Evolutionary conservation across 2,329 filamentous ascomycete species (phyloP), one percentile per base, ranked within the genome.

Genomic region (Coniella vitis): DNA sequence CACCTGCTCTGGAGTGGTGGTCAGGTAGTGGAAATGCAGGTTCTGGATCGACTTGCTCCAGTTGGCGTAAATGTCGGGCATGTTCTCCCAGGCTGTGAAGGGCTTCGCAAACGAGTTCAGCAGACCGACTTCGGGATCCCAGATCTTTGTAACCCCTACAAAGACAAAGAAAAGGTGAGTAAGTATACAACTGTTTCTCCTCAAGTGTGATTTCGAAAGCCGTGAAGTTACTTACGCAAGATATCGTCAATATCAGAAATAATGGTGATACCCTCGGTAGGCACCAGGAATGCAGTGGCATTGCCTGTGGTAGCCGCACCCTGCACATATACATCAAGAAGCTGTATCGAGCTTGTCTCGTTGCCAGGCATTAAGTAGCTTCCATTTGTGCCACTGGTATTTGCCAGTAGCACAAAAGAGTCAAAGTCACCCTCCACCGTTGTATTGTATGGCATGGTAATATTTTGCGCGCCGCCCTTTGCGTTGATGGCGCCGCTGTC

Each of bases 201-300:
- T 38, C 2, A 10, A 13, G 17, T 38, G n/a, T 39, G 13, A 19
- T 17, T 19, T n/a, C 8, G 9, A n/a, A 2, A 4, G 22, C n/a
- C 2, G n/a, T 2, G 8, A 7, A 13, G 10, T 29, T 4, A 40
- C 47, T 49, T 19, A n/a, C 86, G 81, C 0, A 90, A 75, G 50
- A 89, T 88, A 60, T 90, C 87, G 56, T 90, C 86, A 53, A 90
- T 87, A 59, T 90, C 87, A 1, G 81, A 86, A 56, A 90, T 70
- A 52, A 90, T 73, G 1, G 86, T 90, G 19, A 88, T 66, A 16
- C 87, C 87, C 13, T 73, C 70, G 0, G 79, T 70, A 0, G 87
- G 86, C 0, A 90, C 84, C 1, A 90, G 76, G 60, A 87, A 90
- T 0, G 84, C 83, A 1, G 86, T 90, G 4, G 83, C 77, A 58